A percentile compares a stretch with the other conserved stretches of the same genome.
Conservation (phyloP, 2,329 filamentous ascomycete species). For the Exophiala mesophila region DNA sequence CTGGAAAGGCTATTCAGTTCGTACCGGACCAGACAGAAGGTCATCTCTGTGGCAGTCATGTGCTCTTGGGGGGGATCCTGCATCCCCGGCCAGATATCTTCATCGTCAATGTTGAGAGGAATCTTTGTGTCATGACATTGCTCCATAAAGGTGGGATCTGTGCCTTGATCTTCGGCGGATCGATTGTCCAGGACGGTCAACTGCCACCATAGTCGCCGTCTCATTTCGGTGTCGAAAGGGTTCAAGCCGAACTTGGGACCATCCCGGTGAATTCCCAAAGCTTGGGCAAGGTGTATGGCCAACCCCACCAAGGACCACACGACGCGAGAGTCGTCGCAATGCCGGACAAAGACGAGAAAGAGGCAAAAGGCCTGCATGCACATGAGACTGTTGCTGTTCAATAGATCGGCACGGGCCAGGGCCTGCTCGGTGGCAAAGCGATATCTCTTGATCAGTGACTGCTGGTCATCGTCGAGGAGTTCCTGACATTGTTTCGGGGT, state of each 20-base stretch:
- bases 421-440: conserved; percentile 61
- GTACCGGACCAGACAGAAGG: conserved; percentile 48
- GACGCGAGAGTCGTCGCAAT: conserved; percentile 38
- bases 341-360: conserved; percentile 55
- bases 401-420: conserved; percentile 57
- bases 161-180: conserved; percentile 59
- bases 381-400: conserved; percentile 58
- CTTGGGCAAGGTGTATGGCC: conserved; percentile 37
- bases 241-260: conserved; percentile 46
- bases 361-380: conserved; percentile 59
- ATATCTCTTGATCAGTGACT: conserved; percentile 49
- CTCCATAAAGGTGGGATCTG: conserved; percentile 55
- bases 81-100: conserved; percentile 46
- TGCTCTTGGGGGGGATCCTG: conserved; percentile 45
- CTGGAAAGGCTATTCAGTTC: conserved; percentile 46
- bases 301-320: conserved; percentile 42
- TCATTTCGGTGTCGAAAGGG: conserved; percentile 47
- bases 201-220: conserved; percentile 36
- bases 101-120: conserved; percentile 48
- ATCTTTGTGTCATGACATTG: conserved; percentile 56
- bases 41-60: conserved; percentile 51
- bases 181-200: conserved; percentile 52
- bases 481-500: conserved; percentile 40
- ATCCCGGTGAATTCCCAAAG: conserved; percentile 41
- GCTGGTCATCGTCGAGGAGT: conserved; percentile 52